Conservation (phyloP, 169 alveolate species). For the Eimeria necatrix region DNA sequence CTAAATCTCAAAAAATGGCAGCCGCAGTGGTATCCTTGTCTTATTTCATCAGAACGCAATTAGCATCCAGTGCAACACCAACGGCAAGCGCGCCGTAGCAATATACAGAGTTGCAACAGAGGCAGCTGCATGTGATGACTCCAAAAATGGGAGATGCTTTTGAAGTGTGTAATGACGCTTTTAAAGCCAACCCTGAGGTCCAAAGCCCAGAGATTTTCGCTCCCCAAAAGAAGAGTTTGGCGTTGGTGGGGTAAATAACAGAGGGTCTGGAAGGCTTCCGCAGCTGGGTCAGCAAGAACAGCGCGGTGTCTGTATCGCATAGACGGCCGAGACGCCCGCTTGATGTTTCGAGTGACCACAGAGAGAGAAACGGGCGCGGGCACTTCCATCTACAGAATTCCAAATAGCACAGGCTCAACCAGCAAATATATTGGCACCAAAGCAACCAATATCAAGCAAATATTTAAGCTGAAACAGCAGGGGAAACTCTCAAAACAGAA, state of each 20-base stretch:
- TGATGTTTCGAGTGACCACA: background rate
- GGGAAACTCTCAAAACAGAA: background rate
- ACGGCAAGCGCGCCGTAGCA: background rate
- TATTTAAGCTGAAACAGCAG: background rate
- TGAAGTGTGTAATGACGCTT: too few species aligned
- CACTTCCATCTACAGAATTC: constrained; percentile 11
- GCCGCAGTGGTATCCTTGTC: background rate
- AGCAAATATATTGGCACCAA: background rate
- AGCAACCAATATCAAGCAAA: background rate
- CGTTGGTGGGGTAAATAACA: background rate
- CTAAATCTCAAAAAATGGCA: background rate
- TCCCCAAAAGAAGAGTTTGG: constrained; percentile 36
- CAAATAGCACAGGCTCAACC: background rate
- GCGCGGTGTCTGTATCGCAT: constrained; percentile 45
- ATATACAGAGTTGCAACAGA: background rate
- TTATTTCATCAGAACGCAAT: background rate
- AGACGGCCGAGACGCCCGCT: background rate
- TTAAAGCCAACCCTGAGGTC: constrained; percentile 6
- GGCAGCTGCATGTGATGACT: background rate
- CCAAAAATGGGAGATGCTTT: background rate
- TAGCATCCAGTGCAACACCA: background rate
- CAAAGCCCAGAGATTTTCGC: constrained; percentile 48
- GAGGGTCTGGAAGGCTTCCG: constrained; percentile 1
- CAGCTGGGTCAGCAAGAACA: constrained; percentile 6
- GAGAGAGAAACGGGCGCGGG: background rate